Evolutionary conservation across 441 rosid genomes (phyloP), one percentile per base, ranked within the genome.

Genomic region (Jatropha podagrica): DNA sequence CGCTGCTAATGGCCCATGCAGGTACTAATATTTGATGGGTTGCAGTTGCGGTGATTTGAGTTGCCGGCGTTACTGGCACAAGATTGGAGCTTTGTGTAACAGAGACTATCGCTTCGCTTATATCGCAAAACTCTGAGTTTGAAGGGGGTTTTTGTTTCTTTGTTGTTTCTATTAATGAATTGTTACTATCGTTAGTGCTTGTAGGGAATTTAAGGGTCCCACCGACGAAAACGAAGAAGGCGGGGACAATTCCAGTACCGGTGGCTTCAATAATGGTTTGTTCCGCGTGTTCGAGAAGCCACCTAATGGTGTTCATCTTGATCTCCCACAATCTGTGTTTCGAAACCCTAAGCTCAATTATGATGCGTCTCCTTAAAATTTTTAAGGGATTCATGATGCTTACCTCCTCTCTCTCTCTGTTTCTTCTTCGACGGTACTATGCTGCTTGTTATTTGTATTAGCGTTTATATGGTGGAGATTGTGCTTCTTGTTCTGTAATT

Each of bases 261-360:
- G 89, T 86, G 56, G 91, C 91, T 67, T 81, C 84, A 74, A 88
- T 81, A 49, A 88, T 86, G 59, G 91, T 85, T 67, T 77, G 77
- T 68, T 88, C 89, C 5, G 88, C 89, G 70, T 78, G 91, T 74
- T 88, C 89, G n/a, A 88, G 87, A 23, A 91, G 78, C 96, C 93
- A 91, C 75, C 86, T 75, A 49, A 91, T 90, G 32, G 32, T 32
- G 0, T 2, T 32, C 32, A 32, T 32, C 32, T 2, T 32, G 32
- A 32, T 32, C 32, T 23, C 23, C 32, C 32, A 2, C 32, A 32
- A 32, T 32, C 23, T 23, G 32, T 32, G 32, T 32, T 32, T 32
- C 32, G 1, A 32, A 32, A 32, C 32, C 32, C 32, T 32, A 32
- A 32, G 2, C 2, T 32, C 1, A 32, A 32, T 32, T 1, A 0